Evolutionary conservation across 1,284 basidiomycete genomes (phyloP).

Genomic region (Coriolopsis trogii): DNA sequence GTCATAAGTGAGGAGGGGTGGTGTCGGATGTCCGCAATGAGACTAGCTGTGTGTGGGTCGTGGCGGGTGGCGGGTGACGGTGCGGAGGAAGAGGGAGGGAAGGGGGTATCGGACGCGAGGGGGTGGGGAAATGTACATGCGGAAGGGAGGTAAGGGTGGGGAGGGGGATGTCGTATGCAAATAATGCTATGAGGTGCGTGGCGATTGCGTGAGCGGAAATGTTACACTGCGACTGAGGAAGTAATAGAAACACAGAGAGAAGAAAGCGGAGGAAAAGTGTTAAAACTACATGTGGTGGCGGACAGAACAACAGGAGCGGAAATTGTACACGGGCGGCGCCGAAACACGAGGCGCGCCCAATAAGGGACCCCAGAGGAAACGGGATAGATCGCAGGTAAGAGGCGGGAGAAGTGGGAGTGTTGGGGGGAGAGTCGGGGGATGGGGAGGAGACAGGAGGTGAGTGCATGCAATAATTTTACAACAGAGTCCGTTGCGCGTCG

Average conservation of each 20-base stretch:
- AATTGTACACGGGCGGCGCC: slow-evolving; percentile 19
- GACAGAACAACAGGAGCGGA: neutral
- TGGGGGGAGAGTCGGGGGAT: neutral
- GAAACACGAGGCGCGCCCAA: slow-evolving; percentile 14
- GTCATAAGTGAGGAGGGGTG: slow-evolving; percentile 30
- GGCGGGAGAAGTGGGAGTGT: neutral
- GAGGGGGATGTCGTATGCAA: slow-evolving; percentile 17
- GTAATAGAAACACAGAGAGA: too few relatives aligned
- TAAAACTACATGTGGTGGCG: slow-evolving; percentile 22
- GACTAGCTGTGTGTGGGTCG: slow-evolving; percentile 3
- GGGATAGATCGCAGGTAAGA: slow-evolving; percentile 12
- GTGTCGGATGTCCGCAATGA: slow-evolving; percentile 3
- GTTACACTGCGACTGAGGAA: slow-evolving; percentile 13
- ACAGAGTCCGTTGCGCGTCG: slow-evolving; percentile 32
- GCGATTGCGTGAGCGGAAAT: slow-evolving; percentile 14
- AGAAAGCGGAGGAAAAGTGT: slow-evolving; percentile 7
- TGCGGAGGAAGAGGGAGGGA: neutral
- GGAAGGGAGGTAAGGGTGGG: neutral
- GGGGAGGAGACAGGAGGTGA: slow-evolving; percentile 1
- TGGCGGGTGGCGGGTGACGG: neutral
- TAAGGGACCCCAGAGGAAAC: slow-evolving; percentile 14
- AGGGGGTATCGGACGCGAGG: slow-evolving; percentile 21
- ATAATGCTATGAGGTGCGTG: slow-evolving; percentile 22
- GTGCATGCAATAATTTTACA: slow-evolving; percentile 24
- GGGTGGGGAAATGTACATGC: neutral